phyloP scores from a whole-genome alignment of 306 rosid genomes.

The Argentina anserina region DNA sequence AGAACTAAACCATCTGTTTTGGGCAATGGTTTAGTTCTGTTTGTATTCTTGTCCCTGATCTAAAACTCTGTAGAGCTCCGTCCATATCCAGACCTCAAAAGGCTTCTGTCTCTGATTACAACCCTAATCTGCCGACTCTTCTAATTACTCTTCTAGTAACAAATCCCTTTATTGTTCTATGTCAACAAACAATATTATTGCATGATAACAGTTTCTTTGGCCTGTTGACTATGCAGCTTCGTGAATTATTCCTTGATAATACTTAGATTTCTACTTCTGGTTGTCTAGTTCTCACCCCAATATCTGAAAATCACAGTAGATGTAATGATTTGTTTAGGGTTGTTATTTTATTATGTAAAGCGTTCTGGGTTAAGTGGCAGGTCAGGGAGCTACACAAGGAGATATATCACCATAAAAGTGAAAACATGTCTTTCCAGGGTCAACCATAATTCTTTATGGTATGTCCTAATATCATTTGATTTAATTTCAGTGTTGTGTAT shows the following conservation, averaged over 20 bases:
- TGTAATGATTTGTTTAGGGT: constrained; percentile 23
- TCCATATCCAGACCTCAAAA: neutral
- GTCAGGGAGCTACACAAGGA: constrained; percentile 46
- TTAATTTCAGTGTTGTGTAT: constrained; percentile 28
- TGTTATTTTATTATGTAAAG: constrained; percentile 37
- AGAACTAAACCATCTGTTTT: neutral
- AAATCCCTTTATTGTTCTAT: neutral
- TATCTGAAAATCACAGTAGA: constrained; percentile 28
- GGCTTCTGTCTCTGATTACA: neutral
- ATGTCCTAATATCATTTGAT: constrained; percentile 36
- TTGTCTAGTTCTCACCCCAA: constrained; percentile 5
- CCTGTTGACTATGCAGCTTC: neutral
- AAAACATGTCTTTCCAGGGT: constrained; percentile 30
- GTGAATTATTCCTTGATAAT: constrained; percentile 1
- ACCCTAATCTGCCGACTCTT: neutral
- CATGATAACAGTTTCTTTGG: constrained; percentile 4
- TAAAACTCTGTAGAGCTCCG: neutral
- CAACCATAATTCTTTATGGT: constrained; percentile 35
- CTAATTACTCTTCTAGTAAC: neutral
- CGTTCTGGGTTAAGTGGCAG: constrained; percentile 57
- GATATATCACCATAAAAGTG: constrained; percentile 38
- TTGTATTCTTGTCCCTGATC: neutral
- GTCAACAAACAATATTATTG: neutral
- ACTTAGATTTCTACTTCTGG: neutral
- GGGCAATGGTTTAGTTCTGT: too few species aligned